Evolutionary conservation across 1,139 yeast species (phyloP), one percentile per base, ranked within the genome.

Genomic region (Wickerhamiella infanticola): DNA sequence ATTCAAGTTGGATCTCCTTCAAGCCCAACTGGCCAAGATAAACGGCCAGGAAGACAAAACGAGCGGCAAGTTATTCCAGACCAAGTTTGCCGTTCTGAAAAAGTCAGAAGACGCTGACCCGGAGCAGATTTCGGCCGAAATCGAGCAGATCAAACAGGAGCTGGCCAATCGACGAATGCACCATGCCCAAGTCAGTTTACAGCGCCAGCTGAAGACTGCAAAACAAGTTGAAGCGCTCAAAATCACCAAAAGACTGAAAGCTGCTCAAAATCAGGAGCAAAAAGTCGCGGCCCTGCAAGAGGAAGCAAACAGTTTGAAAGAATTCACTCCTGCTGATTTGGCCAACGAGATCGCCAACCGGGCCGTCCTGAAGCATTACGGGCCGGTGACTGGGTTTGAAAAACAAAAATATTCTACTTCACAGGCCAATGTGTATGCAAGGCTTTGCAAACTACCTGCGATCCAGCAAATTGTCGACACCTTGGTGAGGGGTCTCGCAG

Each of bases 1-100:
- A 24, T 64, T 65, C 59, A 58, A 63, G 51, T 55, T 66, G 41
- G 69, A 66, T 50, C 43, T 63, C 39, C 56, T 66, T 3, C 64
- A 66, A 51, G 57, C 66, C 5, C 58, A 54, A 51, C 51, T 57
- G n/a, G 53, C 55, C n/a, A 45, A 40, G 24, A 50, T 58, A 24
- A 48, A 47, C 25, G 50, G 42, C 1, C 48, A 51, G n/a, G 45
- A 51, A 23, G 54, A 48, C n/a, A 50, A 49, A 11, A 44, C 56
- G 24, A 55, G 51, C 13, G 51, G 63, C 8, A 53, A 63, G 39
- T 50, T 64, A 31, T 49, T 41, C 11, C 52, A 56, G 23, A 58
- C 67, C 6, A 57, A 63, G 44, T 54, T 55, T 38, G 60, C 64
- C 4, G 52, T 53, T 5, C 56, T 51, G 37, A 50, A 50, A n/a